Base-by-base conservation (phyloP, 805 yeast genomes). In the Ogataea methanolica region DNA sequence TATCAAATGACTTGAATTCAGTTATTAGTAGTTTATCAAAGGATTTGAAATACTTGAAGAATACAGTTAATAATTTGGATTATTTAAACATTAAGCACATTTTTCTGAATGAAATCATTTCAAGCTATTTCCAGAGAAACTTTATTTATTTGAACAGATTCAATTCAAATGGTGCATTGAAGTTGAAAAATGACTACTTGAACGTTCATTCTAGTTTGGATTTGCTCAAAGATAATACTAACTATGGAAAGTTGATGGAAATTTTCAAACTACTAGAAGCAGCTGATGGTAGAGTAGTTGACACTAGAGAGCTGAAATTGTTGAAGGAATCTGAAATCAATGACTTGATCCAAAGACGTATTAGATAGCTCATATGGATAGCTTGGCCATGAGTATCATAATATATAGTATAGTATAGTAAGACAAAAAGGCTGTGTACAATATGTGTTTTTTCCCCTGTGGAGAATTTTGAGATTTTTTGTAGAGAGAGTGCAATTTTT, bases 61-160 rank as follows among this genome's bases (percentile, higher is more conserved):
- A 49, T 19, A 63, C 71, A 16, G 53, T 68, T 14, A 65, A 71
- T 6, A 41, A 47, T 1, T 51, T 61, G 6, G 73, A 70, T 41
- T 62, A 54, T 44, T 51, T 60, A 22, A 49, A 54, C 5, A 49
- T 70, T 35, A 54, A 60, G 36, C 31, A 26, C 31, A 43, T 56
- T 5, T 41, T 47, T 11, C 47, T 73, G 8, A 57, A 70, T 1
- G 41, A 45, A 5, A 57, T 60, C 3, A 45, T 74, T n/a, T 61
- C 69, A 2, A 51, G 52, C 17, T 70, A 71, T 44, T 59, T 75
- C 42, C 70, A 68, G 58, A 64, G 59, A 29, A 65, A 67, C 43
- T 61, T 75, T 14, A 58, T 73, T 9, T 63, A 65, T 51, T 69
- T 70, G 8, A 68, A 68, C 49, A 58, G 53, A 41, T 75, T 74